Evolutionary conservation across 1,139 yeast species (phyloP), one percentile per base, ranked within the genome.

Genomic region (Lodderomyces parapsilosis): DNA sequence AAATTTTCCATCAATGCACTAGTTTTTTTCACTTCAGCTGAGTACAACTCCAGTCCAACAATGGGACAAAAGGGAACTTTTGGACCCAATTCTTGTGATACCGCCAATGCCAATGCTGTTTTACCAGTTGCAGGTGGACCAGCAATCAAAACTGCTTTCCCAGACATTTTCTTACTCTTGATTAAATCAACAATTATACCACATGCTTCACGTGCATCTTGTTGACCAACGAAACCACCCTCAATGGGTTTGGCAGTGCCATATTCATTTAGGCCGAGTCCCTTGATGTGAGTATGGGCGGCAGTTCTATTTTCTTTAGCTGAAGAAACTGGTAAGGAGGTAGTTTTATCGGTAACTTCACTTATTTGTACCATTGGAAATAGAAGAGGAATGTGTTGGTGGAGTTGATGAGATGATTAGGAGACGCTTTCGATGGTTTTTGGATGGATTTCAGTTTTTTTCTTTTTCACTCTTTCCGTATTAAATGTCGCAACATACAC

Each of bases 51-150:
- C 43, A 91, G 81, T 20, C 99, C 99, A 25, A 94, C 99, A 58
- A 93, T 85, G 5, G 99, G 99, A 61, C 97, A 91, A 61, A 93
- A 93, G 39, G 99, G 99, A 43, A 93, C 99, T 59, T 93, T 93
- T 36, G 99, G 97, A 1, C 99, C 99, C 55, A 93, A 74, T 63
- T 93, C 99, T 62, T 93, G 99, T 2, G 98, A 88, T 45, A 94
- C 84, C 1, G 98, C 99, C 46, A 94, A 71, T 0, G 99, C 98
- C 58, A 93, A 74, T 0, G 99, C 99, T 1, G 99, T 93, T 66
- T 93, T 93, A 59, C 99, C 99, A 4, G 98, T 91, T 3, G 98
- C 98, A 14, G 99, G 98, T 4, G 96, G 96, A 48, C 99, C 99
- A 0, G 99, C 98, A 43, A 93, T 74, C 49, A 93, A 68, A 39